Evolutionary conservation across 2,329 filamentous ascomycete species (phyloP), one percentile per base, ranked within the genome.

Genomic region (Blumeria hordei): DNA sequence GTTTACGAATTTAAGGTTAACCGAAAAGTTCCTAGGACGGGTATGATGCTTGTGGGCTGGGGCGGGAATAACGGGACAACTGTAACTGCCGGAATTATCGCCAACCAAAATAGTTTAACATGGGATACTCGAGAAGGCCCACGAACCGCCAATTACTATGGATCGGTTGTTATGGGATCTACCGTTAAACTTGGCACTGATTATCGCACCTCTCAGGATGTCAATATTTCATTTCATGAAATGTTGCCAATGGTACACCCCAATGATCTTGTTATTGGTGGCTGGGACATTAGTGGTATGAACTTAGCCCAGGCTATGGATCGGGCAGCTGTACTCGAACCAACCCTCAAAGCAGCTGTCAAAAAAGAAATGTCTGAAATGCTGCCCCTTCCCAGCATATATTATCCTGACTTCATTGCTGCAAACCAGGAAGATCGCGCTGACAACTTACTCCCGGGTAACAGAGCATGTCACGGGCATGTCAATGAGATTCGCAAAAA

Each of bases 371-470:
- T 96, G 88, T 73, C 80, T 58, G 73, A 74, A 63, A 85, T 96
- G 80, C 81, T 82, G 63, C 92, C 92, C 34, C 78, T 96, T 59
- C 90, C 88, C 28, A 90, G 85, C 69, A 84, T 96, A 71, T 98
- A 98, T 78, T 98, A 98, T 69, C 92, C 92, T 1, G 92, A 96
- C 71, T 98, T 98, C 74, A 98, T 98, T 66, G 92, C 92, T 61
- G 85, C 92, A 67, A 98, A 98, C 74, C 92, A 98, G 72, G 88
- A 92, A 69, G 88, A 88, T 66, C 85, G 92, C 65, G 92, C 90
- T 60, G 88, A 98, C 72, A 96, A 98, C 65, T 65, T 94, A 59
- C 69, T 96, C 52, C 72, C 83, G 59, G 92, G 92, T 54, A 77
- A 74, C 69, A 93, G 92, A 73, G 88, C 88, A 60, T 87, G 74